Percentiles rank a stretch among this genome's conserved stretches.
Conservation (phyloP, 192 early-diverging fungal species). For the Coemansia sp. region DNA sequence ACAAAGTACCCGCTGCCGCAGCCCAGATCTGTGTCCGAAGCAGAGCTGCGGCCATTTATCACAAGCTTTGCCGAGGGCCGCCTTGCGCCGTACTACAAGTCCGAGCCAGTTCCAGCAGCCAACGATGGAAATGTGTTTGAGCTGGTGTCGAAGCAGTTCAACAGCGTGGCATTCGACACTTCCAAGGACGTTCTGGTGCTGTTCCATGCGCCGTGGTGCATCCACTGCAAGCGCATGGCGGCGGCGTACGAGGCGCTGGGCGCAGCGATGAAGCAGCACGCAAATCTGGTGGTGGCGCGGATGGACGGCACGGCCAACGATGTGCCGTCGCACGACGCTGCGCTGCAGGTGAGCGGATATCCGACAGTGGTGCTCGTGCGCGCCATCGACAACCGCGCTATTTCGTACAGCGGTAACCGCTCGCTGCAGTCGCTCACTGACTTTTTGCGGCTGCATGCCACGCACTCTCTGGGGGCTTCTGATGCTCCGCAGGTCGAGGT, state of each 20-base stretch:
- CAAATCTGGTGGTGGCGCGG: slow-evolving; percentile 74
- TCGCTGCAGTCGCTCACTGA: slow-evolving; percentile 66
- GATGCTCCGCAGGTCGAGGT: not conserved
- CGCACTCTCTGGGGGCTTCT: slow-evolving; percentile 27
- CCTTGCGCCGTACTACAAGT: slow-evolving; percentile 74
- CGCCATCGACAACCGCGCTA: slow-evolving; percentile 71
- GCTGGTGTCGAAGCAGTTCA: slow-evolving; percentile 81
- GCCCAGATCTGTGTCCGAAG: slow-evolving; percentile 58
- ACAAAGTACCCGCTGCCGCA: slow-evolving; percentile 84
- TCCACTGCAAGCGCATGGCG: slow-evolving; percentile 75
- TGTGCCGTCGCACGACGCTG: slow-evolving; percentile 63
- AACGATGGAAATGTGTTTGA: slow-evolving; percentile 87
- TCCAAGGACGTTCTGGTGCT: slow-evolving; percentile 89
- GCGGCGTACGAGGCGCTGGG: slow-evolving; percentile 83
- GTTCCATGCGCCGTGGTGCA: slow-evolving; percentile 88
- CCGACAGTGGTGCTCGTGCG: slow-evolving; percentile 93
- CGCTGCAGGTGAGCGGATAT: slow-evolving; percentile 81
- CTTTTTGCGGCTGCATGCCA: slow-evolving; percentile 74
- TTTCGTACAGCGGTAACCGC: slow-evolving; percentile 83
- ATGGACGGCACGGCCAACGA: slow-evolving; percentile 95
- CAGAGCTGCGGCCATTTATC: slow-evolving; percentile 62
- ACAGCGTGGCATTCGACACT: slow-evolving; percentile 79
- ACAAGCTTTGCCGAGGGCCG: slow-evolving; percentile 63
- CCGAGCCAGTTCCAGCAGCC: slow-evolving; percentile 69
- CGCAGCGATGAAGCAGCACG: slow-evolving; percentile 49